Evolutionary conservation across 768 basidiomycete species (phyloP).

Genomic region (Lactarius quietus): DNA sequence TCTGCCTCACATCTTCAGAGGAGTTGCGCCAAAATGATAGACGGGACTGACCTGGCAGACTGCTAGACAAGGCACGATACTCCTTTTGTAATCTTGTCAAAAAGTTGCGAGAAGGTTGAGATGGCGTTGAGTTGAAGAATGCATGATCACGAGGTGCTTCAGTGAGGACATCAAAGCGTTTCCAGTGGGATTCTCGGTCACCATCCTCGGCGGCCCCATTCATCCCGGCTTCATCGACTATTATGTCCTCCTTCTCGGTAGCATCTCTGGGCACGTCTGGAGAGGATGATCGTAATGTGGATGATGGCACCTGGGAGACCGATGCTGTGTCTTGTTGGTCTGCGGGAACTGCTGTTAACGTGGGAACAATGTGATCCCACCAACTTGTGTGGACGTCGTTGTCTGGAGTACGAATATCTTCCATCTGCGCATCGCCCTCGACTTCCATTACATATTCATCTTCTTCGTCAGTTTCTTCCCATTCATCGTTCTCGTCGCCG

Average conservation of each 20-base stretch:
- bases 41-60: conserved; percentile 67
- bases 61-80: conserved; percentile 72
- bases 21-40: not conserved
- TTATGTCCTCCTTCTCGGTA: conserved; percentile 28
- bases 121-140: conserved; percentile 58
- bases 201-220: conserved; percentile 30
- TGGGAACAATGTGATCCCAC: conserved; percentile 22
- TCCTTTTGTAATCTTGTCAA: conserved; percentile 75
- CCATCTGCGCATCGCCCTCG: conserved; percentile 33
- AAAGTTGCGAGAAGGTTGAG: conserved; percentile 70
- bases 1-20: conserved; percentile 42
- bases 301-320: conserved; percentile 23
- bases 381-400: conserved; percentile 21
- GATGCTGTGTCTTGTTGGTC: conserved; percentile 22
- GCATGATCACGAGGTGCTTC: conserved; percentile 81
- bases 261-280: conserved; percentile 35
- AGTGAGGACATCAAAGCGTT: conserved; percentile 75
- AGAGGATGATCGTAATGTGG: conserved; percentile 23
- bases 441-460: conserved; percentile 40
- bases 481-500: conserved; percentile 33
- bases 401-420: conserved; percentile 9
- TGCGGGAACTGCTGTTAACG: conserved; percentile 8
- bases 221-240: conserved; percentile 30
- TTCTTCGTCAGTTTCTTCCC: conserved; percentile 36
- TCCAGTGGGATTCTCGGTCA: conserved; percentile 52